Evolutionary conservation across 208 protist genomes (phyloP).

Genomic region (Acanthamoeba royreba): DNA sequence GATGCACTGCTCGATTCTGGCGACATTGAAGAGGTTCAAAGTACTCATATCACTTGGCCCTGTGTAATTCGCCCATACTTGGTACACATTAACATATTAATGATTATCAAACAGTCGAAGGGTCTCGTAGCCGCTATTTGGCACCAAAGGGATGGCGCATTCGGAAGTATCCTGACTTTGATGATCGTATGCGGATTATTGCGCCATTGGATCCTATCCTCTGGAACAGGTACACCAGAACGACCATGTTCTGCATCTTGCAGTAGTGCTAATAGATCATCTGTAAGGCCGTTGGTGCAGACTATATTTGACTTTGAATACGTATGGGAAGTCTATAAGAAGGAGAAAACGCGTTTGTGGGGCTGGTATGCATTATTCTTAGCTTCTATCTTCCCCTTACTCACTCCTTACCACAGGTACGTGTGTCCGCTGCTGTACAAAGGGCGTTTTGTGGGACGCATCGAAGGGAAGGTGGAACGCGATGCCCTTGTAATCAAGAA

Average conservation of each 20-base stretch:
- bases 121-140: background rate
- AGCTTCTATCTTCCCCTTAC: background rate
- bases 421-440: background rate
- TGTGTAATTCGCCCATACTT: background rate
- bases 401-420: background rate
- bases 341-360: background rate
- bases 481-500: background rate
- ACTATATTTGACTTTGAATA: background rate
- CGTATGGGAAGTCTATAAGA: background rate
- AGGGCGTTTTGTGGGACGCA: background rate
- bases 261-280: background rate
- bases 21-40: background rate
- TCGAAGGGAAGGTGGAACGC: background rate
- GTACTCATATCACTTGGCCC: background rate
- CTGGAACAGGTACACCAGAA: background rate
- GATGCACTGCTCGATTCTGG: background rate
- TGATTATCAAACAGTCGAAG: background rate
- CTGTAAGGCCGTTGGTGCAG: background rate
- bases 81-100: background rate
- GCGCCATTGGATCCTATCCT: background rate
- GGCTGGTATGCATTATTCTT: background rate
- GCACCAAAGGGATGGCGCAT: background rate
- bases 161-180: background rate
- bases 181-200: background rate
- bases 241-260: background rate